phyloP scores from a whole-genome alignment of 768 basidiomycete genomes.

The Mycena sanguinolenta region DNA sequence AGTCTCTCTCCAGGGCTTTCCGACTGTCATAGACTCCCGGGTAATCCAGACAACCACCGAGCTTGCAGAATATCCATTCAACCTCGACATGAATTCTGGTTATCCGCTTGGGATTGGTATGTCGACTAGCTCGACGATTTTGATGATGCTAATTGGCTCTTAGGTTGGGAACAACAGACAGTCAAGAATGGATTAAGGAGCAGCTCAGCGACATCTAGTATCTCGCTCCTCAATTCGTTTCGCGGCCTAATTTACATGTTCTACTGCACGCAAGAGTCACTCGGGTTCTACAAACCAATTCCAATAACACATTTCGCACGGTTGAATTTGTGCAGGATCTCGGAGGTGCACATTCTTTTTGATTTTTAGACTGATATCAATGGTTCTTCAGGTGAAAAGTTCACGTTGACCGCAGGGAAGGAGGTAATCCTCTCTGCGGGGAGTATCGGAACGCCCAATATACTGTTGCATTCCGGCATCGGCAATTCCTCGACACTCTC shows the following conservation, averaged over 20 bases:
- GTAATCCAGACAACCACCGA: conserved; percentile 43
- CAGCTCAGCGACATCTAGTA: conserved; percentile 43
- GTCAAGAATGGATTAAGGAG: conserved; percentile 36
- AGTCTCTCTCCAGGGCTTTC: conserved; percentile 40
- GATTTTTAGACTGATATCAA: not conserved
- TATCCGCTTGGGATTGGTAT: conserved; percentile 47
- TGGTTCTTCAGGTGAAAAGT: conserved; percentile 14
- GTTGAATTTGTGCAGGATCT: conserved; percentile 36
- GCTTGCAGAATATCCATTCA: conserved; percentile 31
- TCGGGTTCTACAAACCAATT: conserved; percentile 10
- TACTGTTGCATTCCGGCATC: conserved; percentile 52
- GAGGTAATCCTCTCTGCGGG: conserved; percentile 56
- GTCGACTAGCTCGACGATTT: conserved; percentile 1
- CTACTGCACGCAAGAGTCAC: conserved; percentile 35
- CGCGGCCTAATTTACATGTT: conserved; percentile 42
- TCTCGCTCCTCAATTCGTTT: conserved; percentile 38
- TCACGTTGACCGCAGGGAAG: conserved; percentile 42
- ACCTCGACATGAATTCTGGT: conserved; percentile 45
- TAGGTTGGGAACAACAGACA: conserved; percentile 38
- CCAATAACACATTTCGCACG: conserved; percentile 22
- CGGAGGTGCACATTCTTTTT: not conserved
- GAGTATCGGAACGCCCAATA: conserved; percentile 49
- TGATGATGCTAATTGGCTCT: not conserved
- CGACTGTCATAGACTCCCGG: conserved; percentile 35
- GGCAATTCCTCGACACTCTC: conserved; percentile 42